Percentiles rank a stretch among this genome's conserved stretches.
These are phyloP conservation scores for Komagataea norvegica DNA, from an alignment of 1,139 yeast genomes.

Conservation along the genomic window DNA sequence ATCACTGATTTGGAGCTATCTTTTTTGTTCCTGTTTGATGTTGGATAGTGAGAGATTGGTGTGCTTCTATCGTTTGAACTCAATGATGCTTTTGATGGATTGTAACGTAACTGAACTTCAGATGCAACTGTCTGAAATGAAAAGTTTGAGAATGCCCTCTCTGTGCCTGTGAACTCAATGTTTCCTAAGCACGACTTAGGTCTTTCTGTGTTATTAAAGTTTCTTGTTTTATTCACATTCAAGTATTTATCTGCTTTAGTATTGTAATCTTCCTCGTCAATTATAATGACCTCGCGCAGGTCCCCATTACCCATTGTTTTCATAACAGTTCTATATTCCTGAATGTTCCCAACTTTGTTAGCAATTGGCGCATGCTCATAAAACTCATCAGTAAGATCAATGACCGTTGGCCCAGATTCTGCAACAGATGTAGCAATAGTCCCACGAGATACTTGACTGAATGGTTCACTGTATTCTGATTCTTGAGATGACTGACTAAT, in stretches of 20 bases:
- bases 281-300: conserved; percentile 40
- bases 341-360: neutral
- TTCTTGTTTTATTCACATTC: neutral
- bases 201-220: conserved; percentile 2
- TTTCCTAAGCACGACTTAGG: conserved; percentile 12
- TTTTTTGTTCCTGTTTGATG: neutral
- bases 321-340: conserved; percentile 35
- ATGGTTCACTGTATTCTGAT: conserved; percentile 23
- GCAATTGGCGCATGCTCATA: conserved; percentile 26
- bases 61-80: neutral
- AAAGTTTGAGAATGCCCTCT: conserved; percentile 15
- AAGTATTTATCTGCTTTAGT: conserved; percentile 7
- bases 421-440: conserved; percentile 10
- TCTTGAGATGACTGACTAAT: conserved; percentile 23
- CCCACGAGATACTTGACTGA: conserved; percentile 11
- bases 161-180: conserved; percentile 4
- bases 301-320: conserved; percentile 40
- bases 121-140: conserved; percentile 25
- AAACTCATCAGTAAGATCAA: conserved; percentile 42
- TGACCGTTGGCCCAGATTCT: conserved; percentile 18
- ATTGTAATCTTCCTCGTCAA: conserved; percentile 22
- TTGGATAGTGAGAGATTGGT: neutral
- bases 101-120: conserved; percentile 21
- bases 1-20: conserved; percentile 16
- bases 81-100: neutral